phyloP scores from a whole-genome alignment of 2,329 filamentous ascomycete species.

The Falciphora oryzae region DNA sequence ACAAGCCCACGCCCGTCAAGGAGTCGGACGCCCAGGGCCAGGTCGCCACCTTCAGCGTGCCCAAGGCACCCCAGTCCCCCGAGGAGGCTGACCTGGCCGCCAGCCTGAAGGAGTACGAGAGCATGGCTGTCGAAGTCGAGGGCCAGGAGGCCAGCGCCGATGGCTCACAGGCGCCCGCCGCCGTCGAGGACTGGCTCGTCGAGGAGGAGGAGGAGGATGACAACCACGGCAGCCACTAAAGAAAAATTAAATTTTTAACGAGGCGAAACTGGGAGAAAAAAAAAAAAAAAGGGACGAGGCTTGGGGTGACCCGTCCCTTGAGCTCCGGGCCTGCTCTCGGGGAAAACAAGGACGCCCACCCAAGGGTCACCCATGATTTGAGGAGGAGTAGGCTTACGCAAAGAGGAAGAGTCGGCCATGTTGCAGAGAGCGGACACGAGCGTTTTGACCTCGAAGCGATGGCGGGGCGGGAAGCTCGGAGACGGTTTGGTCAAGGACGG shows the following conservation, averaged over 20 bases:
- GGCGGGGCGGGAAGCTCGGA: background rate
- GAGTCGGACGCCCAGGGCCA: constrained; percentile 81
- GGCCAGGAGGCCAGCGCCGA: constrained; percentile 64
- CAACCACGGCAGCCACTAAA: constrained; percentile 38
- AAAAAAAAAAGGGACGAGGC: constrained; percentile 10
- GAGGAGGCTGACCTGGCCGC: constrained; percentile 91
- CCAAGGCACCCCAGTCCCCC: constrained; percentile 78
- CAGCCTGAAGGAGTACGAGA: constrained; percentile 92
- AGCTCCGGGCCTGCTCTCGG: background rate
- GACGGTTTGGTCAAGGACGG: too few relatives aligned
- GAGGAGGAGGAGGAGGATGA: constrained; percentile 60
- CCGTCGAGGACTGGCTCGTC: constrained; percentile 72
- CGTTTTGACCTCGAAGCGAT: background rate
- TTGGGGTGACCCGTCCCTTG: background rate
- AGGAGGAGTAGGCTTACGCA: background rate
- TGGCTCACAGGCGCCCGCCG: constrained; percentile 51
- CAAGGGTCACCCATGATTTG: background rate
- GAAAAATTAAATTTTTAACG: background rate
- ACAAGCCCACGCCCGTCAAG: constrained; percentile 83
- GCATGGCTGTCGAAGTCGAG: constrained; percentile 89
- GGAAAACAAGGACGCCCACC: background rate
- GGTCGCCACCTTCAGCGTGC: constrained; percentile 79
- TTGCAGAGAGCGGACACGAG: background rate
- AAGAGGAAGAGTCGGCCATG: background rate
- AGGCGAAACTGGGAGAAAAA: background rate